Evolutionary conservation across 345 rosid genomes (phyloP), one percentile per base, ranked within the genome.

Genomic region (Gossypium rotundifolium): DNA sequence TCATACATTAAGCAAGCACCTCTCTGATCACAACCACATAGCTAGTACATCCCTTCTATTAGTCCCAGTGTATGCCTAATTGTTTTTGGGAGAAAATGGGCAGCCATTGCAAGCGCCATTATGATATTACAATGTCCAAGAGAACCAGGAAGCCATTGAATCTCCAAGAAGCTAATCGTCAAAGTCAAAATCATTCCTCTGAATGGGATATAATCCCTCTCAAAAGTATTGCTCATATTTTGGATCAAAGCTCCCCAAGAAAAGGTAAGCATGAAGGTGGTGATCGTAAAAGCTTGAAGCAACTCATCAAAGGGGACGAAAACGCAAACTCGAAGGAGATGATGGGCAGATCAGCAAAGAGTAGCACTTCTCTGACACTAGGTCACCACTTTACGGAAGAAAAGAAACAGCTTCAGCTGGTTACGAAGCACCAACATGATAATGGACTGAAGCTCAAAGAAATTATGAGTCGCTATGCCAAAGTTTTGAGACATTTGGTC

Each of bases 101-200:
- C 63, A 86, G 79, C 58, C 22, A 53, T 2, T 42, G 81, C 79
- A 71, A 73, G 73, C 65, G 65, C 11, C 81, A 71, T 55, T 86
- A 82, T 33, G 96, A 91, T 76, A 85, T 89, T 69, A 79, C 78
- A 72, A 86, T 86, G 93, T 91, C 93, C 3, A 89, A 74, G 81
- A 86, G 96, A 84, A 91, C 96, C 72, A 86, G 93, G 74, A 91
- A 87, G 82, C 85, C 96, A 59, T 20, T 18, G 38, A 10, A 60
- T n/a, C 62, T n/a, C 11, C 76, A 42, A 54, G 70, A 29, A 52
- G 69, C 40, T 29, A 6, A 17, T 3, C 38, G 38, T 33, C 38
- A 33, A 33, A 33, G 6, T 33, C 38, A 33, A 33, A 33, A 33
- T 18, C 16, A 9, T 33, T 53, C 57, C 57, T 53, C 64, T 5